Conservation (phyloP, 208 protist genomes). For the Crithidia fasciculata region DNA sequence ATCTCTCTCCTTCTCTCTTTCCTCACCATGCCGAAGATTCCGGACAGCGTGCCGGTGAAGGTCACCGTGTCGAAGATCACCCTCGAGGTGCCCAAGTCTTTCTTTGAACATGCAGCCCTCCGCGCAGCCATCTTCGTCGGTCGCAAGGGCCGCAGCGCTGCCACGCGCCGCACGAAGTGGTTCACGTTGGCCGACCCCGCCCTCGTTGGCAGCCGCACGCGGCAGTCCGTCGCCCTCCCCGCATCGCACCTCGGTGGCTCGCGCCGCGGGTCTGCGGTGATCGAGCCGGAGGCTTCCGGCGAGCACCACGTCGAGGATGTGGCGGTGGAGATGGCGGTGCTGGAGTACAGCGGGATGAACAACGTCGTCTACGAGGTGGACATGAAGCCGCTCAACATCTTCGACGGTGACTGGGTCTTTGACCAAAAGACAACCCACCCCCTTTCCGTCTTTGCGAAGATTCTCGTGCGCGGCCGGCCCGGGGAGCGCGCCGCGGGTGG, state of each 20-base stretch:
- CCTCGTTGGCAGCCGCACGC: conserved; percentile 26
- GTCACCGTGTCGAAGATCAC: conserved; percentile 43
- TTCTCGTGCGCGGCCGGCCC: conserved; percentile 29
- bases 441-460: conserved; percentile 39
- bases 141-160: conserved; percentile 37
- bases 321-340: conserved; percentile 36
- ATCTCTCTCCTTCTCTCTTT: not conserved
- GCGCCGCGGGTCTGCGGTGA: conserved; percentile 3
- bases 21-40: conserved; percentile 43
- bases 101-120: conserved; percentile 33
- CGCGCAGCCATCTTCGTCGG: conserved; percentile 43
- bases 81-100: conserved; percentile 46
- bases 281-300: not conserved
- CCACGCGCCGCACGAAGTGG: conserved; percentile 57
- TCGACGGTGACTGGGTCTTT: conserved; percentile 56
- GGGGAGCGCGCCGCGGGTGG: conserved; percentile 11
- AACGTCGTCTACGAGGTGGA: conserved; percentile 47
- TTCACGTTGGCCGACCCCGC: conserved; percentile 46
- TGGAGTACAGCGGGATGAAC: conserved; percentile 54
- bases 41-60: conserved; percentile 42
- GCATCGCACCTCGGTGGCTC: conserved; percentile 11
- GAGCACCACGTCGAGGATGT: conserved; percentile 21
- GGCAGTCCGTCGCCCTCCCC: conserved; percentile 20
- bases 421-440: conserved; percentile 47
- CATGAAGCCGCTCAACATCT: conserved; percentile 47